These are phyloP conservation scores for Glycine soja DNA, from an alignment of 306 rosid species.

Conservation along the genomic window DNA sequence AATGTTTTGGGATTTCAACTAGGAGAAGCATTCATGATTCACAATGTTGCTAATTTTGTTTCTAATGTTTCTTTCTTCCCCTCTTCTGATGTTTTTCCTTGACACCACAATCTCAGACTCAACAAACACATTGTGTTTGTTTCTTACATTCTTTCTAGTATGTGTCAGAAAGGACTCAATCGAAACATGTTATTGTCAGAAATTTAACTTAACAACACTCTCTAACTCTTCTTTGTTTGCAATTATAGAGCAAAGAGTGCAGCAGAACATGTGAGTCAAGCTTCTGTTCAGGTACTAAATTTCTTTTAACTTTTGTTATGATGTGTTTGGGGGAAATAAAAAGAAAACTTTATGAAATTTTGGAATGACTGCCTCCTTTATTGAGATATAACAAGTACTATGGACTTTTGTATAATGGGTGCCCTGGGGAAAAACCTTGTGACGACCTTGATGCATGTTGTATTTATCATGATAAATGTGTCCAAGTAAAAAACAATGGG, in stretches of 20 bases:
- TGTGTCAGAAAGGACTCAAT: slow-evolving; percentile 72
- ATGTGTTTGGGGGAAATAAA: not conserved
- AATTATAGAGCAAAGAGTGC: slow-evolving; percentile 65
- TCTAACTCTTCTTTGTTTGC: not conserved
- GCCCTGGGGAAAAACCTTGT: slow-evolving; percentile 85
- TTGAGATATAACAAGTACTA: slow-evolving; percentile 87
- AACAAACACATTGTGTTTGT: slow-evolving; percentile 16
- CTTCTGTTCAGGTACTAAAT: slow-evolving; percentile 70
- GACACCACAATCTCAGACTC: slow-evolving; percentile 5
- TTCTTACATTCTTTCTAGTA: slow-evolving; percentile 58
- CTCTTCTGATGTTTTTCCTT: not conserved
- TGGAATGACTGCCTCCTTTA: slow-evolving; percentile 61
- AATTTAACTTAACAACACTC: slow-evolving; percentile 42
- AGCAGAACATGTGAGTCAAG: slow-evolving; percentile 81
- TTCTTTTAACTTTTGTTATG: not conserved
- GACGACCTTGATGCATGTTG: slow-evolving; percentile 89
- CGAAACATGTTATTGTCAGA: slow-evolving; percentile 64
- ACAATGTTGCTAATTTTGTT: slow-evolving; percentile 93
- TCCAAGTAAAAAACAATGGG: slow-evolving; percentile 66
- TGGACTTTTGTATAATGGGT: slow-evolving; percentile 81
- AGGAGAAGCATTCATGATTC: slow-evolving; percentile 88
- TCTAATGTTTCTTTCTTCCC: slow-evolving; percentile 50
- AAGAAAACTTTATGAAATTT: not conserved
- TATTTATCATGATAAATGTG: slow-evolving; percentile 80
- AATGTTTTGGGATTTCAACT: slow-evolving; percentile 89